Conservation (phyloP, 805 yeast species). For the Sugiyamaella qingdaonensis region DNA sequence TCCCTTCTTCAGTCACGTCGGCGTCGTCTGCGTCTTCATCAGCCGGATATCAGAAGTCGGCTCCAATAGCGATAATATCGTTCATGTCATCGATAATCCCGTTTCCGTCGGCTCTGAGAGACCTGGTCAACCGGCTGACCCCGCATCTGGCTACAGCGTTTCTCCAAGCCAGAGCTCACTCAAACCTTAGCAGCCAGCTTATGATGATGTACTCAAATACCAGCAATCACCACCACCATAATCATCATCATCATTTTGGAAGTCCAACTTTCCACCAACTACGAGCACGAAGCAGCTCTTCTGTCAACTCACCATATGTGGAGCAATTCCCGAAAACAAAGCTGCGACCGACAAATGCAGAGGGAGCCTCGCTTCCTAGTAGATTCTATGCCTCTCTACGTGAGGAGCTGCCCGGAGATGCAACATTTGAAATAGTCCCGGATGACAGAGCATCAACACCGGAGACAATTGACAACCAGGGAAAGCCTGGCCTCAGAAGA, state of each 20-base stretch:
- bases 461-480: not conserved
- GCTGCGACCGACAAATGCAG: not conserved
- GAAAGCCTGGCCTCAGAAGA: not conserved
- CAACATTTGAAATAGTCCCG: not conserved
- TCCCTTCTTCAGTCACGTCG: constrained; percentile 19
- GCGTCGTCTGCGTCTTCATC: constrained; percentile 2
- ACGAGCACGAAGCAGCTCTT: not conserved
- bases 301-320: not conserved
- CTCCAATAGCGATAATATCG: constrained; percentile 32
- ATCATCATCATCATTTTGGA: not conserved
- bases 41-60: constrained; percentile 10
- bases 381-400: not conserved
- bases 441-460: not conserved
- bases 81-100: constrained; percentile 31
- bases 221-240: not conserved
- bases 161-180: constrained; percentile 27
- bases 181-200: constrained; percentile 24
- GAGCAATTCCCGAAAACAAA: not conserved
- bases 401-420: not conserved
- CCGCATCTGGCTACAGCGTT: constrained; percentile 32
- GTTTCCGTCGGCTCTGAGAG: constrained; percentile 26
- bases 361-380: not conserved
- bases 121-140: constrained; percentile 22
- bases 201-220: constrained; percentile 4
- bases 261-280: not conserved